Evolutionary conservation across 768 basidiomycete species (phyloP).

Genomic region (Mrakia frigida): DNA sequence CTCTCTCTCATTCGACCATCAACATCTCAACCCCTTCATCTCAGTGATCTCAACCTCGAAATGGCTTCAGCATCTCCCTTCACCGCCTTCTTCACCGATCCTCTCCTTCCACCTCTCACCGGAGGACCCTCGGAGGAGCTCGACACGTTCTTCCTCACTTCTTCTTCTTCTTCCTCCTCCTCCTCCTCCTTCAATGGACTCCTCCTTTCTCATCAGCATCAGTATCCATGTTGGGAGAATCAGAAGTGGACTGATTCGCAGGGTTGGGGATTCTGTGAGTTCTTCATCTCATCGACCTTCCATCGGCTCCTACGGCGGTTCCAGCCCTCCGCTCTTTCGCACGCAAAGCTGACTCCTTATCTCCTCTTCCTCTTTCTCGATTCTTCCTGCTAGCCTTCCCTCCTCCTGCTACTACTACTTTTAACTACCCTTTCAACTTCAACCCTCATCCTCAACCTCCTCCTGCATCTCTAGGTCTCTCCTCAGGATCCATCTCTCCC

Average conservation of each 20-base stretch:
- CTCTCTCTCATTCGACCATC: too few relatives aligned
- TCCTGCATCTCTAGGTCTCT: background rate
- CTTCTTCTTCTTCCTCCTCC: background rate
- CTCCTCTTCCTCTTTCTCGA: background rate
- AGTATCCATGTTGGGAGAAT: background rate
- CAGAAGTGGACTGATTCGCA: background rate
- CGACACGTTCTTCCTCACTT: background rate
- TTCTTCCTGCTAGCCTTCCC: background rate
- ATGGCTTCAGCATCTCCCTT: too few relatives aligned
- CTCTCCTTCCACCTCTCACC: too few relatives aligned
- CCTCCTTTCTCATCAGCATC: too few relatives aligned
- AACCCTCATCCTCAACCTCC: background rate
- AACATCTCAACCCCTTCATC: too few relatives aligned
- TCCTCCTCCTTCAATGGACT: background rate
- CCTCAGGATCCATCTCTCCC: background rate
- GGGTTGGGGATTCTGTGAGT: background rate
- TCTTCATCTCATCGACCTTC: background rate
- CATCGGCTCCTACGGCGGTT: background rate
- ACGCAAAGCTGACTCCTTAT: background rate
- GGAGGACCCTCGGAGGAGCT: too few relatives aligned
- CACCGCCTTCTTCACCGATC: too few relatives aligned
- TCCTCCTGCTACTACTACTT: background rate
- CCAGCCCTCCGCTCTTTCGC: background rate
- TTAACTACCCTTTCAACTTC: background rate
- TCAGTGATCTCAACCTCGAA: too few relatives aligned